Evolutionary conservation across 495 filamentous ascomycete genomes (phyloP).

Genomic region (Aspergillus kassunensis): DNA sequence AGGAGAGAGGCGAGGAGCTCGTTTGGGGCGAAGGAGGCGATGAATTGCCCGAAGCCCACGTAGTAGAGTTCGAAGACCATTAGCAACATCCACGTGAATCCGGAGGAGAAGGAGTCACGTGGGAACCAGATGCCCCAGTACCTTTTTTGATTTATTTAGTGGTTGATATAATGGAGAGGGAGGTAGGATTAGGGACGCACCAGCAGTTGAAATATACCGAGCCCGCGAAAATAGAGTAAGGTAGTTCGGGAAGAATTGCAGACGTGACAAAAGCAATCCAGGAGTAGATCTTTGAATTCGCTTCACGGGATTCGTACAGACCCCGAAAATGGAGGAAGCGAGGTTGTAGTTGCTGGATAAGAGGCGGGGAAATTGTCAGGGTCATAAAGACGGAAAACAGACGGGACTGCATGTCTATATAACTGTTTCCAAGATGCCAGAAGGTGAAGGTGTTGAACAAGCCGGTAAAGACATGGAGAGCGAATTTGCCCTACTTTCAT

Average conservation of each 20-base stretch:
- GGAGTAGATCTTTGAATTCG: conserved; percentile 50
- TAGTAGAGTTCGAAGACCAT: conserved; percentile 72
- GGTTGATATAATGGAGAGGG: background rate
- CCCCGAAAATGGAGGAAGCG: conserved; percentile 44
- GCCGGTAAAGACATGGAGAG: conserved; percentile 60
- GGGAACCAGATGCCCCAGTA: conserved; percentile 53
- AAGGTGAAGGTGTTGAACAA: conserved; percentile 67
- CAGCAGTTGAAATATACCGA: conserved; percentile 57
- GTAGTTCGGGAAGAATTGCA: conserved; percentile 47
- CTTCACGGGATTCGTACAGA: conserved; percentile 46
- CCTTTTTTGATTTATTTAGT: conserved; percentile 17
- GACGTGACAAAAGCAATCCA: conserved; percentile 49
- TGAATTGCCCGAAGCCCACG: conserved; percentile 68
- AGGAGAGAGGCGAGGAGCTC: conserved; percentile 66
- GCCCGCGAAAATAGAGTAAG: conserved; percentile 49
- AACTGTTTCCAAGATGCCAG: conserved; percentile 53
- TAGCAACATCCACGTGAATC: conserved; percentile 55
- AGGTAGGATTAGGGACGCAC: conserved; percentile 29
- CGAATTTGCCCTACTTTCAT: conserved; percentile 48
- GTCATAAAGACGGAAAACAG: conserved; percentile 73
- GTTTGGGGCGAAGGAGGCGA: conserved; percentile 70
- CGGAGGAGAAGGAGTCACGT: conserved; percentile 49
- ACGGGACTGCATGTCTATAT: conserved; percentile 59
- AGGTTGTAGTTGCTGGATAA: conserved; percentile 59
- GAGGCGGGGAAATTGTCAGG: conserved; percentile 57